Evolutionary conservation across 2,329 filamentous ascomycete genomes (phyloP), one percentile per base, ranked within the genome.

Genomic region (Endoconidiophora polonica): DNA sequence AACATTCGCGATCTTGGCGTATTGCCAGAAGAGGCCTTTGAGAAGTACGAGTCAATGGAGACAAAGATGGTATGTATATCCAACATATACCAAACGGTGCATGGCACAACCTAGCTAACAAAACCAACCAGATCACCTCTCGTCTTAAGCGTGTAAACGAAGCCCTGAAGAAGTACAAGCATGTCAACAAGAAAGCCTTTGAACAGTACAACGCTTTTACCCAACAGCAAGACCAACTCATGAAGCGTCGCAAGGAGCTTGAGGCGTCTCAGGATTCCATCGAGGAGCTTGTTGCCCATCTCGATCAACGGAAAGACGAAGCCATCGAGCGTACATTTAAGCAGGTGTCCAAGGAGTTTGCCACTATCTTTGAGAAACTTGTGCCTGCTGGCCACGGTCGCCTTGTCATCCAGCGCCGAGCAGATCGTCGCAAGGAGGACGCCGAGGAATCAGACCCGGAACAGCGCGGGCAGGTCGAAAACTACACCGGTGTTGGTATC

Each of bases 131-230:
- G 71, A 76, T 77, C 53, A 69, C 70, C n/a, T 68, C 68, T 39
- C 80, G 81, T 51, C 76, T 96, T 22, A 87, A 91, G 66, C 93
- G 88, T 60, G 86, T 90, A 59, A 93, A 94, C 55, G 86, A 94
- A 58, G 80, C 84, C 0, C 72, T 96, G 49, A 96, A 96, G 68
- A 94, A 95, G 63, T 96, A 91, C 68, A 86, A 87, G 50, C 86
- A 95, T 59, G 88, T 98, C 67, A 98, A 98, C 75, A 98, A 96
- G 69, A 96, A 98, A 68, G 91, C 91, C 0, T 94, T 96, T 61
- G 93, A 98, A 66, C 91, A 98, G 64, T 98, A 96, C 69, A 93
- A 90, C 68, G 94, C 81, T 67, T 98, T 96, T 63, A 95, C 90
- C 5, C 83, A 81, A 46, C 86, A 95, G 65, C 83, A 93, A 52